Evolutionary conservation across 768 basidiomycete species (phyloP).

Genomic region (Russula virescens): DNA sequence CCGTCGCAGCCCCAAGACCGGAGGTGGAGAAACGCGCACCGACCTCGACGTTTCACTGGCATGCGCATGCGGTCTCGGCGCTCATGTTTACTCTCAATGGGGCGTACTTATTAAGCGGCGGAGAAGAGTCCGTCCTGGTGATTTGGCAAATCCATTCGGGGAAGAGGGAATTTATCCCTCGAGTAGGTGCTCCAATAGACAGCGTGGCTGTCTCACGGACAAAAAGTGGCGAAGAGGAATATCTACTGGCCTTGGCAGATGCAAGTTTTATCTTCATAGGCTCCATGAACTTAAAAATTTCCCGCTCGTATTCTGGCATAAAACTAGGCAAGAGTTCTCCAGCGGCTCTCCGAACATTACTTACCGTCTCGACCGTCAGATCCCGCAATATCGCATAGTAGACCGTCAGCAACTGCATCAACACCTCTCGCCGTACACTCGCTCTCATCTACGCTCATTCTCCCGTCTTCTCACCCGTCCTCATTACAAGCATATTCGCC

Average conservation of each 20-base stretch:
- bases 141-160: conserved; percentile 92
- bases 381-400: conserved; percentile 32
- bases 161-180: conserved; percentile 86
- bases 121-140: conserved; percentile 94
- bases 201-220: conserved; percentile 55
- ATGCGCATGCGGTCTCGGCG: conserved; percentile 87
- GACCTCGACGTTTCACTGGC: conserved; percentile 91
- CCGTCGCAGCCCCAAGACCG: conserved; percentile 40
- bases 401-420: conserved; percentile 37
- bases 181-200: conserved; percentile 82
- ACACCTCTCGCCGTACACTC: conserved; percentile 75
- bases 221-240: conserved; percentile 69
- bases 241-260: conserved; percentile 76
- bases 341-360: conserved; percentile 10
- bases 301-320: conserved; percentile 67
- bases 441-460: conserved; percentile 65
- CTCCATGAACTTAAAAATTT: conserved; percentile 64
- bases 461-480: conserved; percentile 92
- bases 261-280: conserved; percentile 74
- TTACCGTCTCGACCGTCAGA: conserved; percentile 28
- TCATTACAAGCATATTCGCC: conserved; percentile 91
- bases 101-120: conserved; percentile 87
- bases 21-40: conserved; percentile 76
- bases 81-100: conserved; percentile 86
- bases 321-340: conserved; percentile 55